Percentiles rank a stretch among this genome's conserved stretches.
Evolutionary conservation across 1,139 yeast genomes (phyloP).

Genomic region (Wickerhamiella pararugosa): DNA sequence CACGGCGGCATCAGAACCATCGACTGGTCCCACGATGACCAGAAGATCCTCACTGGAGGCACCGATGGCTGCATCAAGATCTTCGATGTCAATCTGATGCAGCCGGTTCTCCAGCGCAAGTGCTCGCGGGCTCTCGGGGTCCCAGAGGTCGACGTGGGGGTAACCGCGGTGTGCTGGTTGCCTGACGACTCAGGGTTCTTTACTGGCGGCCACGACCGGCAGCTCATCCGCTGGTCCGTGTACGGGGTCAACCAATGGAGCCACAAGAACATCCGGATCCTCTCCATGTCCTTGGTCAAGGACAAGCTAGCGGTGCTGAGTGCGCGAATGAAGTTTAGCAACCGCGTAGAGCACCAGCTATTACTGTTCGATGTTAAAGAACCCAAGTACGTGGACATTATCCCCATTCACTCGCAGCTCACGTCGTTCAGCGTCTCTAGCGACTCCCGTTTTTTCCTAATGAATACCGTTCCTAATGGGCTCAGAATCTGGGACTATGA

Average conservation of each 20-base stretch:
- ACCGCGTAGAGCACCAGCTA: conserved; percentile 1
- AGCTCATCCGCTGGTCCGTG: conserved; percentile 45
- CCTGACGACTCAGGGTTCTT: conserved; percentile 48
- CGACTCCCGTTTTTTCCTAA: conserved; percentile 36
- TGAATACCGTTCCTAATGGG: conserved; percentile 64
- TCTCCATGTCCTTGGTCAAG: conserved; percentile 52
- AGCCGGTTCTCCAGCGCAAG: conserved; percentile 10
- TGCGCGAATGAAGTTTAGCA: neutral
- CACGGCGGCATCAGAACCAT: conserved; percentile 49
- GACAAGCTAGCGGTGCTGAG: conserved; percentile 45
- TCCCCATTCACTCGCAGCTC: conserved; percentile 25
- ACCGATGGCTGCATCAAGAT: conserved; percentile 50
- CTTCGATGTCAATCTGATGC: conserved; percentile 43
- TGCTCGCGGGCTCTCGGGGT: neutral
- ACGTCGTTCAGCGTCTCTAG: conserved; percentile 35
- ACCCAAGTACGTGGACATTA: conserved; percentile 1
- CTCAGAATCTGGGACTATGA: conserved; percentile 47
- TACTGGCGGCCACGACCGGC: conserved; percentile 61
- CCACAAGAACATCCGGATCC: conserved; percentile 38
- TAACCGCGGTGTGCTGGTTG: conserved; percentile 65
- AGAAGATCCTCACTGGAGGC: conserved; percentile 52
- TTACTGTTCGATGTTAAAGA: conserved; percentile 1
- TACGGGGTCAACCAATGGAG: conserved; percentile 29
- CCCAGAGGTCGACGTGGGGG: conserved; percentile 8
- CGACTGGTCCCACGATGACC: conserved; percentile 62